Evolutionary conservation across 225 moss, liverwort and hornwort species (phyloP).

Genomic region (Pleurozium schreberi): DNA sequence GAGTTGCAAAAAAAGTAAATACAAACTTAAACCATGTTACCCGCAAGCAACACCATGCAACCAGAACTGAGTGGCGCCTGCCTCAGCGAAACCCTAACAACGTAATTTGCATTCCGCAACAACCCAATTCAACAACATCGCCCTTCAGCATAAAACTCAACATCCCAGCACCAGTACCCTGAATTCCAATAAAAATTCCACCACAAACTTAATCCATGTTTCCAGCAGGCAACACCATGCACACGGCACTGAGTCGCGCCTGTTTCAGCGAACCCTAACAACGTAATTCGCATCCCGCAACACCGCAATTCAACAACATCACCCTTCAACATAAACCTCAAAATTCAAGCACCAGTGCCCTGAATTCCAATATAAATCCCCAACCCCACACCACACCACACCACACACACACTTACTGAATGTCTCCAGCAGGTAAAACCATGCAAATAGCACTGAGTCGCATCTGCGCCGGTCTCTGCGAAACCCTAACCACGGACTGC

Average conservation of each 20-base stretch:
- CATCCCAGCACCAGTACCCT: not conserved
- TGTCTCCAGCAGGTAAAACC: constrained; percentile 43
- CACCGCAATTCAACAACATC: not conserved
- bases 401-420: constrained; percentile 1
- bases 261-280: not conserved
- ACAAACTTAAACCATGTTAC: not conserved
- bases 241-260: not conserved
- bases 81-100: not conserved
- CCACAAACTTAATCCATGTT: not conserved
- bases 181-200: not conserved
- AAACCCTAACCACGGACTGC: constrained; percentile 16
- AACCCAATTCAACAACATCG: not conserved
- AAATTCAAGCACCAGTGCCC: not conserved
- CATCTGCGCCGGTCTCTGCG: not conserved
- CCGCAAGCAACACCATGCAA: constrained; percentile 7
- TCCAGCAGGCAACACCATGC: constrained; percentile 38
- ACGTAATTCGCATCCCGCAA: not conserved
- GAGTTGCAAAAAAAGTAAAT: not conserved
- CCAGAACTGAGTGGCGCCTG: not conserved
- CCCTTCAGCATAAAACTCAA: not conserved
- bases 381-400: no score
- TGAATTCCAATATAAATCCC: not conserved
- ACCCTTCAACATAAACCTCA: not conserved
- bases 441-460: constrained; percentile 12
- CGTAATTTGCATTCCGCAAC: not conserved